Base-by-base conservation (phyloP, 495 filamentous ascomycete species). In the Rhypophila decipiens region DNA sequence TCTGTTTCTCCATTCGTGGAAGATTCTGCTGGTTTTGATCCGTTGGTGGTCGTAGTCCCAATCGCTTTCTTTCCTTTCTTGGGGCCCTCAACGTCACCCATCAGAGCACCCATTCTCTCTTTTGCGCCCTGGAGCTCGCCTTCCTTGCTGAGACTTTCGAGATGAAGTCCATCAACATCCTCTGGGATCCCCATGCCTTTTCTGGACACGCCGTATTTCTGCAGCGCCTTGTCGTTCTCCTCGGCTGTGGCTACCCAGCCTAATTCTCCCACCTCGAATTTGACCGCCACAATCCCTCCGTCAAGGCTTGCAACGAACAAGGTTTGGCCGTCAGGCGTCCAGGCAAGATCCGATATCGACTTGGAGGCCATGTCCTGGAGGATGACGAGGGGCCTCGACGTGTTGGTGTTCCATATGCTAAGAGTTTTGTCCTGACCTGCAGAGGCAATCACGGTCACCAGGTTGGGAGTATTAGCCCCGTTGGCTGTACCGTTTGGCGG, bases 331-430 rank as follows among this genome's bases (percentile, higher is more conserved):
- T 96, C 89, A 0, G 94, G 91, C 22, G 82, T 87, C 94, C 94
- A 99, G 0, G 91, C 86, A 37, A 99, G 73, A 69, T 99, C 93
- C 0, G 88, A 88, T 39, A 97, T 86, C 2, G 90, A 83, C 67
- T 99, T 99, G 20, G 80, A 78, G 10, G 88, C 83, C 50, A 97
- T 65, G 52, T 96, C 91, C 52, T 94, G 86, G 4, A 85, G 74
- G 29, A 96, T 89, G 9, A 95, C 82, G 24, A 97, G 82, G 0
- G 93, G 93, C 36, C 91, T 68, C 5, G 93, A 87, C 38, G 87
- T 91, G 51, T 87, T 94, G 5, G 93, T 99, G 60, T 96, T 95
- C 93, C 93, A 99, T 31, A 99, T 79, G 60, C 85, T 96, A 24
- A 99, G 63, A 0, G 90, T 87, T 62, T 96, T 96, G 62, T 99